Conservation (phyloP, 805 yeast genomes). For the Suhomyces pyralidae region DNA sequence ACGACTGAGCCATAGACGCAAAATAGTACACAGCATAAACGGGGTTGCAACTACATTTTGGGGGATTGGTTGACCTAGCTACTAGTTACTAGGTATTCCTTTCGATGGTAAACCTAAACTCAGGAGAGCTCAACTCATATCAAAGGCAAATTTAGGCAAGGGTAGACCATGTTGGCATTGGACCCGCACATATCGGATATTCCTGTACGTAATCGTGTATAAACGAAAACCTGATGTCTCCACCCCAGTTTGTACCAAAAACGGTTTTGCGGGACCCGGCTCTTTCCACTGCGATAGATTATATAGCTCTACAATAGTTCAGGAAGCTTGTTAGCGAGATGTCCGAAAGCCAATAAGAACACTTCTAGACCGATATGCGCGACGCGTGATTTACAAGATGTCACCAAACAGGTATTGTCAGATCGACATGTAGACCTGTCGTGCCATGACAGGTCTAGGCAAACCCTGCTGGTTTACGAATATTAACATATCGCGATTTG, state of each 20-base stretch:
- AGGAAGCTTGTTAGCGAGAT: not conserved
- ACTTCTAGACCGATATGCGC: not conserved
- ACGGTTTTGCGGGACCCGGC: not conserved
- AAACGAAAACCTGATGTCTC: not conserved
- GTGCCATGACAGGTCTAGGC: not conserved
- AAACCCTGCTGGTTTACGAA: not conserved
- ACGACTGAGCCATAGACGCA: conserved; percentile 1
- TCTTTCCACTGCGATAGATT: not conserved
- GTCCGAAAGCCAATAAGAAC: not conserved
- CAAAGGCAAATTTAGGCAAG: not conserved
- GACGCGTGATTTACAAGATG: not conserved
- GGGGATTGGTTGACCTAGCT: too few species aligned
- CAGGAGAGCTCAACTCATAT: too few species aligned
- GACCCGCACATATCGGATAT: not conserved
- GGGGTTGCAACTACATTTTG: too few species aligned
- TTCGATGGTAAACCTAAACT: too few species aligned
- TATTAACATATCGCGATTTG: not conserved
- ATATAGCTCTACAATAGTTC: not conserved
- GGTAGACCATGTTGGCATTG: not conserved
- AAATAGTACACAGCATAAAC: not conserved
- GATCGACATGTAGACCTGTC: not conserved
- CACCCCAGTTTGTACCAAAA: not conserved
- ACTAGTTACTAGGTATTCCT: too few species aligned
- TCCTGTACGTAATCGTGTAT: not conserved
- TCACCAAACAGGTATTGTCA: not conserved